A percentile compares a stretch with the other conserved stretches of the same genome.
Evolutionary conservation across 805 yeast genomes (phyloP).

Genomic region (Candida argentea): DNA sequence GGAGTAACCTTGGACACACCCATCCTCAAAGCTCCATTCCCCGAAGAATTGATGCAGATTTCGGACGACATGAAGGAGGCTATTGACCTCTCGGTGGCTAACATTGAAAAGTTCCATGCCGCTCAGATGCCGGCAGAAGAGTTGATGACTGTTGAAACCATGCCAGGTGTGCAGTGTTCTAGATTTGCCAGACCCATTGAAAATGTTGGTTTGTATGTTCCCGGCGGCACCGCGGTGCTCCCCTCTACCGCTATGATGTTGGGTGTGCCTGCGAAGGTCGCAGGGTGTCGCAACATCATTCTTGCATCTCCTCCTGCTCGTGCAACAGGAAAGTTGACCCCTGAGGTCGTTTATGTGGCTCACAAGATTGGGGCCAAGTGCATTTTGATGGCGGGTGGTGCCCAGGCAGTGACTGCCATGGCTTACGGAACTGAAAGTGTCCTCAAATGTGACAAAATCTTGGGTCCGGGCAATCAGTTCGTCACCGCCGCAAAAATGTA

Average conservation of each 20-base stretch:
- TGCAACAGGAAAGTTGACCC: constrained; percentile 83
- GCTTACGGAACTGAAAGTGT: constrained; percentile 94
- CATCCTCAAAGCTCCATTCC: constrained; percentile 80
- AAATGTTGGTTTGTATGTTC: constrained; percentile 89
- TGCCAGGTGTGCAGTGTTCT: constrained; percentile 89
- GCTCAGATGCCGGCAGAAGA: constrained; percentile 75
- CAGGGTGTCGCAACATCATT: constrained; percentile 87
- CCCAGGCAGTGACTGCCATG: constrained; percentile 98
- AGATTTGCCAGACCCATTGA: constrained; percentile 94
- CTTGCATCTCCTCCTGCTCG: constrained; percentile 92
- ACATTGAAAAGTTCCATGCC: constrained; percentile 84
- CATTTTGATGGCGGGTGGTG: constrained; percentile 96
- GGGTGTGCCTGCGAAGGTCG: constrained; percentile 97
- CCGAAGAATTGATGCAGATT: constrained; percentile 61
- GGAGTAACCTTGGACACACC: constrained; percentile 67
- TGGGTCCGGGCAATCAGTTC: constrained; percentile 99
- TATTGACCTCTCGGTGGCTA: constrained; percentile 80
- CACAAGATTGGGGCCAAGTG: constrained; percentile 86
- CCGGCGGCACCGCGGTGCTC: constrained; percentile 97
- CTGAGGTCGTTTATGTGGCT: constrained; percentile 97
- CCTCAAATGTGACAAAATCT: constrained; percentile 89
- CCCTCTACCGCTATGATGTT: constrained; percentile 98
- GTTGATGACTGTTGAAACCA: constrained; percentile 75
- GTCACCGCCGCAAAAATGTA: constrained; percentile 99
- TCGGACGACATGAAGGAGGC: constrained; percentile 70